Evolutionary conservation across 805 yeast genomes (phyloP).

Genomic region (Naumovozyma castellii): DNA sequence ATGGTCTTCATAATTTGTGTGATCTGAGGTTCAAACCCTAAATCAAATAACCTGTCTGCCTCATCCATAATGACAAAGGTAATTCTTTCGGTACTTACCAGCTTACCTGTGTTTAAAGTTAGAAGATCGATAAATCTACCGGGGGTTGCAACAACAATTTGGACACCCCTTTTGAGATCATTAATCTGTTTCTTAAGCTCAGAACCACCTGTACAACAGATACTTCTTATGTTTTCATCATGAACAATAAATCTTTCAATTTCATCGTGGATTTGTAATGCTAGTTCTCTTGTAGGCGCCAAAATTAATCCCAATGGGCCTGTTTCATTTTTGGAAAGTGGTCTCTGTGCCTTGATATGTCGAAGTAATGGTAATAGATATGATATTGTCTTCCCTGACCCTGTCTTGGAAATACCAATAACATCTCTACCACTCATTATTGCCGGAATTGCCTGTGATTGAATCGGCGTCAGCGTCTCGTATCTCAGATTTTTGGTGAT

Average conservation of each 20-base stretch:
- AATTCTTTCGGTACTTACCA: slow-evolving; percentile 51
- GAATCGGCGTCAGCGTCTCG: slow-evolving; percentile 73
- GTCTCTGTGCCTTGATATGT: slow-evolving; percentile 69
- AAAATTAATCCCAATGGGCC: slow-evolving; percentile 75
- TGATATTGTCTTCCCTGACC: slow-evolving; percentile 91
- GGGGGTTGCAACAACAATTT: slow-evolving; percentile 86
- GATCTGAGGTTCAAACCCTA: slow-evolving; percentile 96
- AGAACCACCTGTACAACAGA: slow-evolving; percentile 89
- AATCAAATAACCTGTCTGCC: slow-evolving; percentile 92
- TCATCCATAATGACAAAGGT: slow-evolving; percentile 88
- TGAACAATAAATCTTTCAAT: slow-evolving; percentile 42
- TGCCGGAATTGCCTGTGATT: slow-evolving; percentile 82
- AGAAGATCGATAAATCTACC: slow-evolving; percentile 86
- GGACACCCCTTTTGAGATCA: slow-evolving; percentile 65
- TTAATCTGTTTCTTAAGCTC: slow-evolving; percentile 75
- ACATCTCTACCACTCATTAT: slow-evolving; percentile 85
- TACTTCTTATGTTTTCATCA: slow-evolving; percentile 37
- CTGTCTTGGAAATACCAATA: slow-evolving; percentile 92
- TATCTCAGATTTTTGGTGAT: slow-evolving; percentile 45
- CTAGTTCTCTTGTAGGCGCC: slow-evolving; percentile 90
- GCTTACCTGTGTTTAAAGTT: slow-evolving; percentile 72
- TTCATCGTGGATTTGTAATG: slow-evolving; percentile 71
- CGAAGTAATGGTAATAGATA: slow-evolving; percentile 76
- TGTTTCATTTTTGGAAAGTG: slow-evolving; percentile 37
- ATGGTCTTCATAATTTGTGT: slow-evolving; percentile 65